Evolutionary conservation across 306 rosid genomes (phyloP).

Genomic region (Castanea mollissima): DNA sequence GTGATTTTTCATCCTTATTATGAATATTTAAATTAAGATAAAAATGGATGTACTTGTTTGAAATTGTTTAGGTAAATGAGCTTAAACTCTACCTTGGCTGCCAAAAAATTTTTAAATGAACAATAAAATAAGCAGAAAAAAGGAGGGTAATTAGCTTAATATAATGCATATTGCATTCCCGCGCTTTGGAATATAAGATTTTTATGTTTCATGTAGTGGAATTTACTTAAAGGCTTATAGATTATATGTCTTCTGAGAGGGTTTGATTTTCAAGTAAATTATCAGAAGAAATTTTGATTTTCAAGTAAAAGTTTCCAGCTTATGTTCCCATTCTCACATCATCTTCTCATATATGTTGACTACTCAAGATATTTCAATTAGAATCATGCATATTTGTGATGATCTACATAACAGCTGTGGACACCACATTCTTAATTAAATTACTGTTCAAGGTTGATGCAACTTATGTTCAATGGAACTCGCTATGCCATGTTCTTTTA

Average conservation of each 20-base stretch:
- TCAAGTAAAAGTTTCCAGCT: neutral
- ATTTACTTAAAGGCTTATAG: neutral
- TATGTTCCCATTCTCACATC: neutral
- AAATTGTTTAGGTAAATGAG: neutral
- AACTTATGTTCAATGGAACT: neutral
- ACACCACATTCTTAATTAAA: neutral
- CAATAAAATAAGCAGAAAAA: neutral
- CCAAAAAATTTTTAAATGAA: neutral
- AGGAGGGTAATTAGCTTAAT: neutral
- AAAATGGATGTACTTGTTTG: neutral
- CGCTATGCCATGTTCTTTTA: neutral
- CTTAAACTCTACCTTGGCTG: neutral
- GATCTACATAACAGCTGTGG: neutral
- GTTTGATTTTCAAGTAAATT: neutral
- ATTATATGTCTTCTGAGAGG: neutral
- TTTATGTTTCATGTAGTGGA: neutral
- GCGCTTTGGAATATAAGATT: neutral
- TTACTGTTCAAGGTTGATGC: neutral
- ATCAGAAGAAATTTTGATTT: neutral
- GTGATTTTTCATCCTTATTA: constrained; percentile 39
- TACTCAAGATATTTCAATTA: neutral
- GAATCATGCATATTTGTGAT: neutral
- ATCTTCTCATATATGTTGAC: neutral
- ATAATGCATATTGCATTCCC: neutral
- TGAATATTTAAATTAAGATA: neutral